phyloP scores from a whole-genome alignment of 2,329 filamentous ascomycete species.

The Aspergillus glaucus region DNA sequence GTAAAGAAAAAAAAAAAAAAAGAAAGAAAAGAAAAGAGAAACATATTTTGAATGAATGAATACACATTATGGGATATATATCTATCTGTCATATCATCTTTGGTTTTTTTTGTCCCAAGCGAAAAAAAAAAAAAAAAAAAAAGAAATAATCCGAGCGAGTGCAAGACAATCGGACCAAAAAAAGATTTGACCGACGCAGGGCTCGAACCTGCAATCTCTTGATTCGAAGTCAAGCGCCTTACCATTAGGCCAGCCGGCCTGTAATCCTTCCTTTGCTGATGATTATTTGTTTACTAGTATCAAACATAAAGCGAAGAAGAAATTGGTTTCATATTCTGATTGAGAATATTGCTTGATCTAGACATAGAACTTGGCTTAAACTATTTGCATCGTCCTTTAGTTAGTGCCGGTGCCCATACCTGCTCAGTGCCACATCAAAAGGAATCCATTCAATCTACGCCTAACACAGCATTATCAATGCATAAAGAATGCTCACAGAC shows the following conservation, averaged over 20 bases:
- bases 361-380: neutral
- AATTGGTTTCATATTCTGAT: neutral
- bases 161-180: neutral
- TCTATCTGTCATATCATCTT: too few relatives aligned
- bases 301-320: neutral
- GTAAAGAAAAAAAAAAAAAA: too few relatives aligned
- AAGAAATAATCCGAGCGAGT: conserved; percentile 7
- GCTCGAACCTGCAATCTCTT: conserved; percentile 47
- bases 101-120: too few relatives aligned
- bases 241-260: conserved; percentile 41
- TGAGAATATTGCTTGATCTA: neutral
- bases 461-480: neutral
- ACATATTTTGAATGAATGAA: too few relatives aligned
- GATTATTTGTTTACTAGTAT: neutral
- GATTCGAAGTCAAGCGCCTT: conserved; percentile 50
- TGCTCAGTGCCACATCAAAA: neutral
- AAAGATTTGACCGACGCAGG: conserved; percentile 29
- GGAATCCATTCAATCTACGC: neutral
- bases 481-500: too few relatives aligned
- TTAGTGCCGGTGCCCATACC: too few relatives aligned
- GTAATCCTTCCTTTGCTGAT: neutral
- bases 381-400: neutral
- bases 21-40: too few relatives aligned
- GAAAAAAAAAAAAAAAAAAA: neutral
- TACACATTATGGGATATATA: too few relatives aligned